Base-by-base conservation (phyloP, 2,329 filamentous ascomycete species). In the Claviceps humidiphila region DNA sequence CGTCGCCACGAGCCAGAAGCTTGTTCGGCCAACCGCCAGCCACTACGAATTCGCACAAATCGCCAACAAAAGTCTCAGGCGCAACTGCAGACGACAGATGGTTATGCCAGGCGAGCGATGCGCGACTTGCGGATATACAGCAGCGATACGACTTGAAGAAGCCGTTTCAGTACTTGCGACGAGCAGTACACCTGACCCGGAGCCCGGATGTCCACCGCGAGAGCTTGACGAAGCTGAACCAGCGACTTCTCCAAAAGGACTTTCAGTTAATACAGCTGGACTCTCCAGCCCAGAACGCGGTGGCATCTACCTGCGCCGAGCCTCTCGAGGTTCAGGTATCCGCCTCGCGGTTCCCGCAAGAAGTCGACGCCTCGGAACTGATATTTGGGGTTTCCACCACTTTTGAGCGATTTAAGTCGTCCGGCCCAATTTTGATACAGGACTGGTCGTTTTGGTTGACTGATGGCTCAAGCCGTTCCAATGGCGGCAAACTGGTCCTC, bases 401-500 rank as follows among this genome's bases (percentile, higher is more conserved):
- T 1, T 79, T 74, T 65, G 67, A 72, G 54, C 67, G 76, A 53
- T 74, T 80, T 56, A 73, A 64, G 56, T 72, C 76, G 54, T 66
- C 69, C 1, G 68, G 68, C 48, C 76, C 72, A 3, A 74, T 68
- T 51, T 72, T 75, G 0, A 71, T 79, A 43, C 73, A 74, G 53
- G 77, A 80, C 59, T 80, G 77, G 77, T 70, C 72, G 2, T 78
- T 75, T 62, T 80, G 77, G 77, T 66, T 80, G 55, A 80, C 77
- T 1, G 73, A 80, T 58, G 72, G 74, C 51, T 69, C 71, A 44
- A 75, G 75, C 45, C 65, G 70, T 49, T 75, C 75, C 20, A 80
- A 80, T 55, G 77, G 77, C 22, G 77, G 70, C 46, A 78, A 78
- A 60, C 64, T 80, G 51, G 60, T 80, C 20, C 64, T 80, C 5